Base-by-base conservation (phyloP, 2,329 filamentous ascomycete genomes). In the Colletotrichum neosansevieriae region DNA sequence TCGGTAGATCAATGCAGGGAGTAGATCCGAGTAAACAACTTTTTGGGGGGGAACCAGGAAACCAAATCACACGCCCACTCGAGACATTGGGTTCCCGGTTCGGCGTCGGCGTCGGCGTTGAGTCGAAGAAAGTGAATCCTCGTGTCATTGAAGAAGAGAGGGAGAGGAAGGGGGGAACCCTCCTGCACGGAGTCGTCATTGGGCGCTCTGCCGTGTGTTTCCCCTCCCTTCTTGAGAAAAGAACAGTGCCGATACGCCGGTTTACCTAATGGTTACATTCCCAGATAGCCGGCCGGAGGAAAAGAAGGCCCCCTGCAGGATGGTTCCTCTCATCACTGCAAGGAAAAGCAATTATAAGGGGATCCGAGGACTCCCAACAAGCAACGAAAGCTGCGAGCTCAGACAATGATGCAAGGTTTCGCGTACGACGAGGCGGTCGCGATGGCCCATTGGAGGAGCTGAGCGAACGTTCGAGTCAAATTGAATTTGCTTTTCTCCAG, bases 61-160 rank as follows among this genome's bases (percentile, higher is more conserved):
- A 21, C 10, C 58, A 38, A 56, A 45, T 29, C 15, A 21, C 17
- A 40, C 47, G 40, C 61, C 58, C 54, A 24, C 7, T 32, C 54
- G 47, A 68, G 65, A 68, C 65, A 68, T 68, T 57, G 34, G 54
- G 53, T 59, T 64, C 32, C 60, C 58, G 34, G 45, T 45, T 51
- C 17, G 15, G 36, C 10, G 4, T 38, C 11, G 36, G 36, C 36
- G 36, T 38, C 36, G 32, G 49, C 13, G 36, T 47, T 54, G 49
- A 38, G 38, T 38, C 54, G 47, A 54, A 54, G 49, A 54, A 64
- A 29, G 34, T 17, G 44, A 42, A n/a, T 34, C 62, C 65, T 68
- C 65, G 65, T 68, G 65, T 65, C 53, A 47, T 24, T 68, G 65
- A 65, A 68, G 65, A 68, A 68, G 61, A 32, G 65, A 68, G 65